A percentile compares a stretch with the other conserved stretches of the same genome.
Evolutionary conservation across 1,139 yeast genomes (phyloP).

Genomic region (Dujonia santamariae): DNA sequence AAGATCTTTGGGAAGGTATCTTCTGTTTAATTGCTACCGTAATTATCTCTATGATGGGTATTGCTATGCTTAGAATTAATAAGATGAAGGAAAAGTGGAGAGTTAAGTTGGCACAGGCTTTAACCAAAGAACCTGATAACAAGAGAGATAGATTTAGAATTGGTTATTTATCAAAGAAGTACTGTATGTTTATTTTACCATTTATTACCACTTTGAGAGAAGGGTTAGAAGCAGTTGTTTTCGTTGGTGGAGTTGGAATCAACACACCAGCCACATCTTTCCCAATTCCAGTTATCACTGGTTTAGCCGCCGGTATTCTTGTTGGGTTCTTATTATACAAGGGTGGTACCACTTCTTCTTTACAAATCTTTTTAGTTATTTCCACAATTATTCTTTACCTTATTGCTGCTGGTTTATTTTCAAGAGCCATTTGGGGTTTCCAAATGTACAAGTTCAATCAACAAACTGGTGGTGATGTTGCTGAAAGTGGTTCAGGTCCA

Average conservation of each 20-base stretch:
- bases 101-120: constrained; percentile 77
- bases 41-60: constrained; percentile 84
- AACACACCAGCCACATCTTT: constrained; percentile 75
- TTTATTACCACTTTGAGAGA: constrained; percentile 83
- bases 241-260: constrained; percentile 87
- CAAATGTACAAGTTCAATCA: constrained; percentile 62
- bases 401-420: constrained; percentile 84
- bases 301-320: constrained; percentile 66
- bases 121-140: constrained; percentile 41
- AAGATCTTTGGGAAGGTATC: constrained; percentile 92
- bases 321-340: constrained; percentile 70
- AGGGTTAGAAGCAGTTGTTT: constrained; percentile 89
- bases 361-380: constrained; percentile 74
- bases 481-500: constrained; percentile 87
- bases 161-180: constrained; percentile 50
- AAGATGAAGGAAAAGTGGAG: constrained; percentile 93
- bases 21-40: constrained; percentile 80
- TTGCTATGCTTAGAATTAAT: constrained; percentile 86
- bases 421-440: constrained; percentile 87
- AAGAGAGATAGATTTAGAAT: constrained; percentile 30
- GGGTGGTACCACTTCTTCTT: constrained; percentile 72
- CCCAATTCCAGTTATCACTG: constrained; percentile 81
- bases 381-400: constrained; percentile 82
- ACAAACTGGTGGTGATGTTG: constrained; percentile 81
- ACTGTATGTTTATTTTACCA: constrained; percentile 77